These are phyloP conservation scores for Colletotrichum echinochloae DNA, from an alignment of 2,329 filamentous ascomycete species.

Conservation along the genomic window DNA sequence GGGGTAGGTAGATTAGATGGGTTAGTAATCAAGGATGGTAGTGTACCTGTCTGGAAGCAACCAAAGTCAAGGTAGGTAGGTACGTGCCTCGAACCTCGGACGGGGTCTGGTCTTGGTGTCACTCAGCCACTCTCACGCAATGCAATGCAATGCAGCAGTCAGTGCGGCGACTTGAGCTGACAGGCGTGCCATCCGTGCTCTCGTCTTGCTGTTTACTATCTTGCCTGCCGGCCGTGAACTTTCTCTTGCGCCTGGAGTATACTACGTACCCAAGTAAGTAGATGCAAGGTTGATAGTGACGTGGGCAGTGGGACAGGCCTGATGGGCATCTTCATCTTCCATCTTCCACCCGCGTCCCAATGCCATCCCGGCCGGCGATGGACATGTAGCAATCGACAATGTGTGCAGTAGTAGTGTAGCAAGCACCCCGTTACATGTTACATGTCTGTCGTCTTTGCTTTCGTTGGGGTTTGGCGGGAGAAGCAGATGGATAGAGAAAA, in stretches of 20 bases:
- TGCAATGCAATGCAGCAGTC: too few relatives aligned
- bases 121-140: too few relatives aligned
- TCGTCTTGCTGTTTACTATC: neutral
- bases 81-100: too few relatives aligned
- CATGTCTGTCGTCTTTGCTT: neutral
- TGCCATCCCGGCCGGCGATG: neutral
- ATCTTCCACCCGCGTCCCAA: neutral
- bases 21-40: too few relatives aligned
- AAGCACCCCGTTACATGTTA: too few relatives aligned
- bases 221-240: neutral
- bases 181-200: neutral
- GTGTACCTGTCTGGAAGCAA: too few relatives aligned
- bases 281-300: neutral
- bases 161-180: neutral
- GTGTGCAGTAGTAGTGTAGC: too few relatives aligned
- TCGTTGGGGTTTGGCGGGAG: too few relatives aligned
- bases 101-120: too few relatives aligned
- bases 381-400: too few relatives aligned
- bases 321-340: neutral
- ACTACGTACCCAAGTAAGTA: too few relatives aligned
- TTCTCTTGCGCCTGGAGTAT: neutral
- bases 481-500: neutral
- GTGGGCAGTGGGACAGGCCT: neutral
- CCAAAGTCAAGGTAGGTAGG: neutral
- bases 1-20: too few relatives aligned